Percentiles rank a stretch among this genome's conserved stretches.
These are phyloP conservation scores for Olyra latifolia DNA, from an alignment of 176 grass and related monocot genomes.

Conservation along the genomic window DNA sequence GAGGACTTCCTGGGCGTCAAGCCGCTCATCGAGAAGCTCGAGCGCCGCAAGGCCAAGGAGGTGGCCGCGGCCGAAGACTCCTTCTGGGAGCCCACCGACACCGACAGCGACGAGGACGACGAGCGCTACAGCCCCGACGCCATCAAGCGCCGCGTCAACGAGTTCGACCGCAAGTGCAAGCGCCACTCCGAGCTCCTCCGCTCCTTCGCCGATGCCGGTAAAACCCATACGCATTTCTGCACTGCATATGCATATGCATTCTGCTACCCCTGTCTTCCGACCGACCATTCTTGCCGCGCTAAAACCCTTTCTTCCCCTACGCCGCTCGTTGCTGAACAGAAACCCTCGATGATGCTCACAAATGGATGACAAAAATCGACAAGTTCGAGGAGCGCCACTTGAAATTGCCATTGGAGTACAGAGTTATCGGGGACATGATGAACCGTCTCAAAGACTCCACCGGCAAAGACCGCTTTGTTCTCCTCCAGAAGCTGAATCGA, in stretches of 20 bases:
- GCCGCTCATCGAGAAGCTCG: constrained; percentile 75
- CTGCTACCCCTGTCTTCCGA: too few relatives aligned
- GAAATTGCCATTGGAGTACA: constrained; percentile 83
- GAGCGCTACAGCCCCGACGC: constrained; percentile 62
- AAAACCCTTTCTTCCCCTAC: not conserved
- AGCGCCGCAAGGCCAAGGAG: constrained; percentile 51
- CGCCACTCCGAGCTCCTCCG: constrained; percentile 64
- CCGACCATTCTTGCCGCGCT: not conserved
- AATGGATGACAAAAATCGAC: constrained; percentile 79
- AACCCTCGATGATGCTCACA: constrained; percentile 80
- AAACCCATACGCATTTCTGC: not conserved
- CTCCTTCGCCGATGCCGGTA: constrained; percentile 79
- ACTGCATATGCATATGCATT: too few relatives aligned
- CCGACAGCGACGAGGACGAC: constrained; percentile 84
- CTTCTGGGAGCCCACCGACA: constrained; percentile 79
- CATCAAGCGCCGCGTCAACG: constrained; percentile 54
- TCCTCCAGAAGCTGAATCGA: constrained; percentile 85
- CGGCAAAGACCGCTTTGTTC: constrained; percentile 78
- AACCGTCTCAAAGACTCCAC: constrained; percentile 75
- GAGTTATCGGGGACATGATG: constrained; percentile 91
- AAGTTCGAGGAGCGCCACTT: constrained; percentile 82
- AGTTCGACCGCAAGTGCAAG: constrained; percentile 86
- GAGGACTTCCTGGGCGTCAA: constrained; percentile 77
- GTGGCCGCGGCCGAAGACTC: constrained; percentile 3
- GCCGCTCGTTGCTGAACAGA: constrained; percentile 37